Evolutionary conservation across 1,284 basidiomycete species (phyloP), one percentile per base, ranked within the genome.

Genomic region (Coniophora puteana): DNA sequence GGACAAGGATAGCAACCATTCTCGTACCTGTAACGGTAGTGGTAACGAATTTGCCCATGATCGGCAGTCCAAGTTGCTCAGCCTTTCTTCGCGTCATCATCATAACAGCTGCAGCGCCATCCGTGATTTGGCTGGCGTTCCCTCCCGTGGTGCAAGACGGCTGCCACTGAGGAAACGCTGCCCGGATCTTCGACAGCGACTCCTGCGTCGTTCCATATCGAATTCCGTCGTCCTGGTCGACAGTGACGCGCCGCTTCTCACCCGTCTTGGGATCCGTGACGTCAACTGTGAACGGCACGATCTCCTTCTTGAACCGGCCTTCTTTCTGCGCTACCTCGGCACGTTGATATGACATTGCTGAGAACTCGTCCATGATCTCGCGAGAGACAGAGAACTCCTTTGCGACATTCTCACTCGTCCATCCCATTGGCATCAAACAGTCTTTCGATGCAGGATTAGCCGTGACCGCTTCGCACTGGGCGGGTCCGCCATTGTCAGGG

Each of bases 121-220:
- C 92, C 5, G 92, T 93, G 46, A 94, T 76, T 58, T 89, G 87
- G 49, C 78, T 83, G 17, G 92, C 89, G 63, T 94, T 95, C 16
- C 91, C 91, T n/a, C 88, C 90, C 5, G 91, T 93, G 13, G 89
- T 91, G 31, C 76, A 75, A 1, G 70, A 63, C 8, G 80, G 80
- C 3, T 82, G 83, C 89, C 90, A 94, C 52, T 93, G 87, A 27
- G 90, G 90, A 67, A 94, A 95, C 3, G 92, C 92, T 4, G 85
- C 50, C 43, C 76, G 77, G 51, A 91, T 79, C 64, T 84, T 89
- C 34, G 59, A 56, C 36, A 94, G 68, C 8, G 59, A 61, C 49
- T 87, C 84, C 54, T 80, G 75, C 1, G 89, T 93, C 11, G 87
- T 89, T 8, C 82, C 84, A 46, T 76, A 71, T 18, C 91, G 71